Percentiles rank a stretch among this genome's conserved stretches.
These are phyloP conservation scores for Sequoiadendron giganteum DNA, from an alignment of 75 land plant genomes.

Conservation along the genomic window DNA sequence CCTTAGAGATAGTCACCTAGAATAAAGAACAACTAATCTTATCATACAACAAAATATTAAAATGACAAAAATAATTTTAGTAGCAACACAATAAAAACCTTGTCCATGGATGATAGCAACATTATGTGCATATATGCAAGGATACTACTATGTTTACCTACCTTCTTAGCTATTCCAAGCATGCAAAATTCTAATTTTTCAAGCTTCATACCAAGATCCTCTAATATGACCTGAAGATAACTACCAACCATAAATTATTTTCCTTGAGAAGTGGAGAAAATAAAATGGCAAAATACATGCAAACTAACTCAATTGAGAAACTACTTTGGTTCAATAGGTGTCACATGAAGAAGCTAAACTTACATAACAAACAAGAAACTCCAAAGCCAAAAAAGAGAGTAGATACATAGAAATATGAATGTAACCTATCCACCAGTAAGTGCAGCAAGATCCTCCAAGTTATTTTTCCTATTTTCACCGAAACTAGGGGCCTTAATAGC, in stretches of 20 bases:
- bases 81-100: background rate
- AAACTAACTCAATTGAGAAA: background rate
- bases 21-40: background rate
- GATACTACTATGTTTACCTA: constrained; percentile 5
- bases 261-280: background rate
- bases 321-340: background rate
- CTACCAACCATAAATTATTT: background rate
- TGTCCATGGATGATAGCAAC: background rate
- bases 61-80: background rate
- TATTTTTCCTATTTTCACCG: constrained; percentile 21
- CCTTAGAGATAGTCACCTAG: too few relatives aligned
- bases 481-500: too few relatives aligned
- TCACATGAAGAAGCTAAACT: background rate
- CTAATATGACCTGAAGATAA: constrained; percentile 62
- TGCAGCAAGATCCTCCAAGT: constrained; percentile 79
- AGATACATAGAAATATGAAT: background rate
- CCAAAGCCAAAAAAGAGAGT: too few relatives aligned
- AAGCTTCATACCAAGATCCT: constrained; percentile 79
- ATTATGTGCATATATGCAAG: background rate
- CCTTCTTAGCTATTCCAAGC: constrained; percentile 91
- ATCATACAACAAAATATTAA: background rate
- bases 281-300: background rate
- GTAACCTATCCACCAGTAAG: constrained; percentile 80
- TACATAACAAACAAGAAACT: background rate
- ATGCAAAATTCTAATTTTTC: constrained; percentile 64